A percentile compares a stretch with the other conserved stretches of the same genome.
These are phyloP conservation scores for Cyclocybe aegerita DNA, from an alignment of 768 basidiomycete genomes.

Conservation along the genomic window DNA sequence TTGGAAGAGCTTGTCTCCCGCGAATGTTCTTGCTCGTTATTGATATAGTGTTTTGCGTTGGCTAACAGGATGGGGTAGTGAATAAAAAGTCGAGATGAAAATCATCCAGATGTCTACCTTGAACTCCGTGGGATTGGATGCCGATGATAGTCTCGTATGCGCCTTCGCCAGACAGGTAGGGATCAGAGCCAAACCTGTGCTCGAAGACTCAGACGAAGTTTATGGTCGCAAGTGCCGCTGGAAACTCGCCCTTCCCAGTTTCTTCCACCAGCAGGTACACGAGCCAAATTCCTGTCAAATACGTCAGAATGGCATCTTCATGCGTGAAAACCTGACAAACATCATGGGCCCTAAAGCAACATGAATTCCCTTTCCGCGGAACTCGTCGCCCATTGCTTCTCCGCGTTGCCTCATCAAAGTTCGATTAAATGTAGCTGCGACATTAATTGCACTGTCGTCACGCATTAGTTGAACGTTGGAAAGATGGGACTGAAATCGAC, in stretches of 20 bases:
- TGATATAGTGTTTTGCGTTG: conserved; percentile 44
- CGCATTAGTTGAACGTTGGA: not conserved
- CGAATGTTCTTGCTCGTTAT: conserved; percentile 52
- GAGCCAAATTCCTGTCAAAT: conserved; percentile 38
- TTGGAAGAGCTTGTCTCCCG: conserved; percentile 38
- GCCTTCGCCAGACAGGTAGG: conserved; percentile 52
- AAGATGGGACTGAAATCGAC: not conserved
- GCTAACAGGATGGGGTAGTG: conserved; percentile 20
- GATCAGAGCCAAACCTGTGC: conserved; percentile 48
- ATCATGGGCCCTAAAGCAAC: conserved; percentile 53
- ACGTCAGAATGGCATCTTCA: not conserved
- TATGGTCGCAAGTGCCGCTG: not conserved
- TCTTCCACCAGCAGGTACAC: conserved; percentile 46
- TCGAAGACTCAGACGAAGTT: not conserved
- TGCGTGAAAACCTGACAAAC: conserved; percentile 21
- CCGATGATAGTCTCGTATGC: conserved; percentile 54
- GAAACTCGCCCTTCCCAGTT: conserved; percentile 49
- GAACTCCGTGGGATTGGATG: conserved; percentile 52
- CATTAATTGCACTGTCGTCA: conserved; percentile 43
- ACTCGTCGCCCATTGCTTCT: conserved; percentile 57
- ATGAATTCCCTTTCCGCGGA: conserved; percentile 59
- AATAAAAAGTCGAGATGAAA: not conserved
- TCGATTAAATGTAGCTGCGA: conserved; percentile 53
- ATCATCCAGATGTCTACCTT: conserved; percentile 26
- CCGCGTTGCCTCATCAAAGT: conserved; percentile 58